Percentiles rank a stretch among this genome's conserved stretches.
phyloP scores from a whole-genome alignment of 1,284 basidiomycete genomes.

The Ganoderma leucocontextum region DNA sequence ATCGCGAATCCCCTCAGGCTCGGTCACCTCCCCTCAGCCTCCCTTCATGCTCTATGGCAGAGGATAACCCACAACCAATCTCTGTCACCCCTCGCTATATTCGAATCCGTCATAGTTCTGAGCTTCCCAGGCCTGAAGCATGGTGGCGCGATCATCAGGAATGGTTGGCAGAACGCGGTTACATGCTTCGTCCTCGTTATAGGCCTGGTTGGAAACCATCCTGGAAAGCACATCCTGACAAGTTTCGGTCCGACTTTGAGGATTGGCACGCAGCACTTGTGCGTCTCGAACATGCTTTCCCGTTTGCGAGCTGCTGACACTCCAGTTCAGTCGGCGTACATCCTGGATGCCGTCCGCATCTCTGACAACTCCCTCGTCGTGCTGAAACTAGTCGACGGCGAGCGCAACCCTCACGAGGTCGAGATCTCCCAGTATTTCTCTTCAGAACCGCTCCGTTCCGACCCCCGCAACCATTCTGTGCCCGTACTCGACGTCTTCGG shows the following conservation, averaged over 20 bases:
- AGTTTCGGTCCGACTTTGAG: conserved; percentile 8
- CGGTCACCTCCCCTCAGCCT: no score
- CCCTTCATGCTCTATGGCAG: no score
- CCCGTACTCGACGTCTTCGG: conserved; percentile 38
- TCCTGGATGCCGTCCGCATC: conserved; percentile 25
- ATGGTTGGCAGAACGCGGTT: conserved; percentile 28
- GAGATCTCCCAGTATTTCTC: conserved; percentile 20
- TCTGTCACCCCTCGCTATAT: no score
- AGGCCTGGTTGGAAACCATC: conserved; percentile 29
- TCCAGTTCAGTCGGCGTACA: conserved; percentile 30
- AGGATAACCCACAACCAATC: no score
- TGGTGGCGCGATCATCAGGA: conserved; percentile 21
- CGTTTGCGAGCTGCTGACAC: background rate
- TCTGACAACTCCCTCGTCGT: conserved; percentile 21
- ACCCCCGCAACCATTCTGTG: conserved; percentile 40
- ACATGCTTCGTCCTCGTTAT: conserved; percentile 31
- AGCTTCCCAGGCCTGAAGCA: background rate
- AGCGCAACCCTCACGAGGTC: conserved; percentile 19
- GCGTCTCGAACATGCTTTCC: background rate
- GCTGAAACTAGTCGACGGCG: conserved; percentile 11
- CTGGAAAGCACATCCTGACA: conserved; percentile 16
- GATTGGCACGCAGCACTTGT: conserved; percentile 13
- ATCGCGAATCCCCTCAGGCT: no score
- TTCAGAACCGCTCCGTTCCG: conserved; percentile 20
- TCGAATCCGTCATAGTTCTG: no score